Percentiles rank a stretch among this genome's conserved stretches.
Evolutionary conservation across 768 basidiomycete genomes (phyloP).

Genomic region (Podaxis sp.): DNA sequence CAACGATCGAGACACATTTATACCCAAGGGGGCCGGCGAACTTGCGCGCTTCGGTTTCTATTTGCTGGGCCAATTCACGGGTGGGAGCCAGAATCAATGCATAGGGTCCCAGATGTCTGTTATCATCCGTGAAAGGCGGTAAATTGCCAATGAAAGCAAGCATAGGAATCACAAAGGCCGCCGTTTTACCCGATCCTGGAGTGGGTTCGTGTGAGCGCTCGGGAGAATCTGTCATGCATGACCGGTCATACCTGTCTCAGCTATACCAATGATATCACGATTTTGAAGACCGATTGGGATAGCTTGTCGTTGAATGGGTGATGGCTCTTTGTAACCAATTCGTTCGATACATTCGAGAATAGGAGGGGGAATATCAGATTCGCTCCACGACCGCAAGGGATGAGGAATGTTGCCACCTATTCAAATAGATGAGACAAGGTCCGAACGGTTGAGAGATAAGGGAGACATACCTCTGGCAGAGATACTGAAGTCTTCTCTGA

Average conservation of each 20-base stretch:
- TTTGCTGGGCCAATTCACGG: slow-evolving; percentile 98
- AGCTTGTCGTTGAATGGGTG: slow-evolving; percentile 95
- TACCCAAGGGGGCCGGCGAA: slow-evolving; percentile 90
- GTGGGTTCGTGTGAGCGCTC: slow-evolving; percentile 1
- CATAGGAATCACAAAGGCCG: slow-evolving; percentile 98
- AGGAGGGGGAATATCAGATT: slow-evolving; percentile 75
- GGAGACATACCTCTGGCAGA: slow-evolving; percentile 71
- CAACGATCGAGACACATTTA: slow-evolving; percentile 96
- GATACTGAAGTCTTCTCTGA: slow-evolving; percentile 97
- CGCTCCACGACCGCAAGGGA: slow-evolving; percentile 89
- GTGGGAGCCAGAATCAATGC: slow-evolving; percentile 93
- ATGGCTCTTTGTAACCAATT: slow-evolving; percentile 97
- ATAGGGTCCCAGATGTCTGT: slow-evolving; percentile 90
- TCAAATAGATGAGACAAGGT: slow-evolving; percentile 9
- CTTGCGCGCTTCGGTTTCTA: slow-evolving; percentile 88
- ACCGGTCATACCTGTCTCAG: slow-evolving; percentile 82
- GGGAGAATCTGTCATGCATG: neutral
- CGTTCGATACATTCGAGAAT: slow-evolving; percentile 84
- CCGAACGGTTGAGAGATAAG: neutral
- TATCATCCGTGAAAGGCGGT: slow-evolving; percentile 87
- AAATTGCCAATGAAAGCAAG: slow-evolving; percentile 88
- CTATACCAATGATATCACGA: slow-evolving; percentile 96
- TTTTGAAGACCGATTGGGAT: slow-evolving; percentile 99
- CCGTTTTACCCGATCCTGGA: slow-evolving; percentile 96
- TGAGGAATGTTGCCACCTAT: slow-evolving; percentile 91